Base-by-base conservation (phyloP, 441 rosid genomes). In the Adansonia grandidieri region DNA sequence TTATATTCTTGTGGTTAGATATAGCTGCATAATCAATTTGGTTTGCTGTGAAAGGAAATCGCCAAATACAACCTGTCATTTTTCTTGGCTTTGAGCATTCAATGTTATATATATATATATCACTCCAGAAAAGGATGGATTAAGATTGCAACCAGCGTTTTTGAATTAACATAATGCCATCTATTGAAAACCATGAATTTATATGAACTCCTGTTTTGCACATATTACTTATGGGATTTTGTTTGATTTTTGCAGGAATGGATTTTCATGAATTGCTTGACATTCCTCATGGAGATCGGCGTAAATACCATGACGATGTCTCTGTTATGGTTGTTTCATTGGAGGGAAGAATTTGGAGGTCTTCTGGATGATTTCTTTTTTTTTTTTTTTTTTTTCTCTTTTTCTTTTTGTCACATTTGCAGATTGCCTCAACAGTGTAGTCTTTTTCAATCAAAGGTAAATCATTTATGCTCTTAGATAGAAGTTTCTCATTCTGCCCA, bases 301-400 rank as follows among this genome's bases (percentile, higher is more conserved):
- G 98, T 53, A 95, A 93, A 89, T 95, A 92, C 84, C 98, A 95
- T 56, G 98, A 95, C 67, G 98, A 95, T 85, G 97, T 95, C 65
- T 93, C 97, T 14, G 98, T 95, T 11, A 92, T 95, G 97, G 98
- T 93, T 83, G 98, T 95, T 81, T 95, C 98, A 9, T 84, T 95
- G 71, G 95, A 95, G 86, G 98, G 98, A 83, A 88, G 97, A 86
- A 95, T 93, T 79, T 95, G 98, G 98, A 86, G 96, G 82, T 95
- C 97, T 65, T 93, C 95, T 58, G 98, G 98, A 79, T 93, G 87
- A 85, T 82, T 67, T 82, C 83, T 22, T 15, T 0, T 40, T 14
- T 0, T 2, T 7, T 20, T 22, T 7, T 5, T 5, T 19, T 8
- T 0, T 2, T 7, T 45, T 22, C 17, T n/a, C 9, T 15, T 2